phyloP scores from a whole-genome alignment of 2,329 filamentous ascomycete species.

The Colletotrichum caudatum region DNA sequence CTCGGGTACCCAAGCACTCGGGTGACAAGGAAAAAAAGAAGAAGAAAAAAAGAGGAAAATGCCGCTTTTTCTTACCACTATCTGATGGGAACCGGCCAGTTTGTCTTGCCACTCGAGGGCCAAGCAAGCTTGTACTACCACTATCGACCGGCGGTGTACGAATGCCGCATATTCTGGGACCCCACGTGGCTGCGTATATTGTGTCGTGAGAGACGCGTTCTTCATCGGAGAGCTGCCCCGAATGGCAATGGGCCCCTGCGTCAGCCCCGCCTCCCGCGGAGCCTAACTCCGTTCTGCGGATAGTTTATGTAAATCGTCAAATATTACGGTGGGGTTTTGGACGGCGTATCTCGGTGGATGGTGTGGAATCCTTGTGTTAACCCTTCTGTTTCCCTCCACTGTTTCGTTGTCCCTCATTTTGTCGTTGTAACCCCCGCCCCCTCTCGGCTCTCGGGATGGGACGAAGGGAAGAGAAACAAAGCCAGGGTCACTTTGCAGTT shows the following conservation, averaged over 20 bases:
- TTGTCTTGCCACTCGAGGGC: too few relatives aligned
- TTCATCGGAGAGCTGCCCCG: slow-evolving; percentile 31
- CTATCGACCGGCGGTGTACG: too few relatives aligned
- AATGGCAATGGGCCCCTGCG: slow-evolving; percentile 9
- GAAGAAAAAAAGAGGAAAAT: too few relatives aligned
- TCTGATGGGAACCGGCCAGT: too few relatives aligned
- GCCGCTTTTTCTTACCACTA: too few relatives aligned
- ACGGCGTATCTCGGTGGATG: slow-evolving; percentile 19
- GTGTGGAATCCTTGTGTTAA: slow-evolving; percentile 28
- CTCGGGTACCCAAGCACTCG: too few relatives aligned
- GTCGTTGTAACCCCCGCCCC: slow-evolving; percentile 5
- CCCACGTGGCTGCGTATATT: too few relatives aligned
- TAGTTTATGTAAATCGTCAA: slow-evolving; percentile 26
- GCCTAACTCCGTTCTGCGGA: slow-evolving; percentile 29
- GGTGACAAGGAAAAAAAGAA: too few relatives aligned
- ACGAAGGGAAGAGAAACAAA: background rate
- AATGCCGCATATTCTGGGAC: too few relatives aligned
- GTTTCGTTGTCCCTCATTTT: slow-evolving; percentile 19
- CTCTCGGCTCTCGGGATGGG: background rate
- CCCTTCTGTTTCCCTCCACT: slow-evolving; percentile 28
- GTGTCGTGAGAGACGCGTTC: background rate
- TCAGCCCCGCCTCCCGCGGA: slow-evolving; percentile 24
- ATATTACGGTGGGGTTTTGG: slow-evolving; percentile 20
- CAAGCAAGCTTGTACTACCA: too few relatives aligned
- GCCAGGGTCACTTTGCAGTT: slow-evolving; percentile 8